These are phyloP conservation scores for Aspergillus bombycis DNA, from an alignment of 2,329 filamentous ascomycete species.

Conservation along the genomic window DNA sequence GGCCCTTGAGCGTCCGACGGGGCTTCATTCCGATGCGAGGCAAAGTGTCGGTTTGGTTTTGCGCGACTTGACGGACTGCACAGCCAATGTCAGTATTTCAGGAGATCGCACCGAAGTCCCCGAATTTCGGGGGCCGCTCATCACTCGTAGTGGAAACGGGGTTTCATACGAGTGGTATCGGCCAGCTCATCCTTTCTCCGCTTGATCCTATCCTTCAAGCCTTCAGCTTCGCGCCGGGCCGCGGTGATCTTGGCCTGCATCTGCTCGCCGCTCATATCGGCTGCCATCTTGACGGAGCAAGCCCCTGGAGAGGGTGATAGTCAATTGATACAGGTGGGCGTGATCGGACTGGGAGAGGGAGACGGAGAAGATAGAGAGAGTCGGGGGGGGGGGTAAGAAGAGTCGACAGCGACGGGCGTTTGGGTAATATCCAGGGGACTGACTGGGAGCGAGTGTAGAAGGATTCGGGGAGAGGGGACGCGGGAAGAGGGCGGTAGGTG, in stretches of 20 bases:
- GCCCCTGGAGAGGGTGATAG: conserved; percentile 28
- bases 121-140: not conserved
- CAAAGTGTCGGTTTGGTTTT: conserved; percentile 88
- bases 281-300: conserved; percentile 44
- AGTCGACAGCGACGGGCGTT: conserved; percentile 40
- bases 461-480: conserved; percentile 13
- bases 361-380: conserved; percentile 14
- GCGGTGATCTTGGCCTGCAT: conserved; percentile 94
- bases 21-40: conserved; percentile 97
- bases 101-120: conserved; percentile 4
- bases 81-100: conserved; percentile 29
- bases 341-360: conserved; percentile 3
- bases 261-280: conserved; percentile 55
- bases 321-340: conserved; percentile 22
- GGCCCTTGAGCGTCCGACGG: conserved; percentile 93
- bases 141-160: conserved; percentile 17
- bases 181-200: conserved; percentile 99
- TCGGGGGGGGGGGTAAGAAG: conserved; percentile 16
- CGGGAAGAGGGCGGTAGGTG: conserved; percentile 15
- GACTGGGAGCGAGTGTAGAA: conserved; percentile 16
- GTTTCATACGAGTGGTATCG: conserved; percentile 87
- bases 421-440: conserved; percentile 23
- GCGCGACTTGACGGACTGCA: conserved; percentile 86
- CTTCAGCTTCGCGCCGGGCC: conserved; percentile 95
- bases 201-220: conserved; percentile 98